A percentile compares a stretch with the other conserved stretches of the same genome.
Conservation (phyloP, 805 yeast genomes). For the Candida sonorensis region DNA sequence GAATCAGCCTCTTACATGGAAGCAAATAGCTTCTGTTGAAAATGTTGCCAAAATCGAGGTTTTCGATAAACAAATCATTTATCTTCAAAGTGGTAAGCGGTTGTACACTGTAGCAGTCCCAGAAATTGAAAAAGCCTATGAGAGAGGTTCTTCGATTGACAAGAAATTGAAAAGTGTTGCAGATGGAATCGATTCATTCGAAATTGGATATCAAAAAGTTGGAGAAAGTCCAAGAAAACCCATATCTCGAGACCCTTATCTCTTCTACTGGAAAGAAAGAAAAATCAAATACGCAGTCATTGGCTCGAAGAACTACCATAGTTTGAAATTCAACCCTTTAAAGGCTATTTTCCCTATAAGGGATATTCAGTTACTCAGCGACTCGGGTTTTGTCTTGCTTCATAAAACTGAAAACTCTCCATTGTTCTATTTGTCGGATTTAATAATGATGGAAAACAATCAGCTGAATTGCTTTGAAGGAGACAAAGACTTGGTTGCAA, state of each 20-base stretch:
- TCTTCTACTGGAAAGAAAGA: conserved; percentile 48
- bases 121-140: no score
- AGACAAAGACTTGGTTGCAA: conserved; percentile 19
- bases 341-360: conserved; percentile 20
- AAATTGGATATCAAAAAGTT: conserved; percentile 64
- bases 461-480: conserved; percentile 16
- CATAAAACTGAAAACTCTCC: conserved; percentile 22
- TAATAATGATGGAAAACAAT: conserved; percentile 21
- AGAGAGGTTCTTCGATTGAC: conserved; percentile 20
- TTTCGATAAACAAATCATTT: conserved; percentile 45
- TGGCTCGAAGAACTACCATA: conserved; percentile 19
- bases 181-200: no score
- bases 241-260: no score
- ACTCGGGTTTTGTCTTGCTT: conserved; percentile 23
- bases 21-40: conserved; percentile 42
- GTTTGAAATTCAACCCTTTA: conserved; percentile 20
- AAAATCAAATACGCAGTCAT: conserved; percentile 30
- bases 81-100: conserved; percentile 52
- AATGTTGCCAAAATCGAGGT: conserved; percentile 58
- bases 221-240: no score
- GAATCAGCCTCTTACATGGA: conserved; percentile 45
- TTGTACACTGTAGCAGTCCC: conserved; percentile 58
- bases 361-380: conserved; percentile 19
- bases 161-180: conserved; percentile 37
- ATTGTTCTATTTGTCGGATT: conserved; percentile 22